Evolutionary conservation across 305 asterid species (phyloP), one percentile per base, ranked within the genome.

Genomic region (Solanum hybrid): DNA sequence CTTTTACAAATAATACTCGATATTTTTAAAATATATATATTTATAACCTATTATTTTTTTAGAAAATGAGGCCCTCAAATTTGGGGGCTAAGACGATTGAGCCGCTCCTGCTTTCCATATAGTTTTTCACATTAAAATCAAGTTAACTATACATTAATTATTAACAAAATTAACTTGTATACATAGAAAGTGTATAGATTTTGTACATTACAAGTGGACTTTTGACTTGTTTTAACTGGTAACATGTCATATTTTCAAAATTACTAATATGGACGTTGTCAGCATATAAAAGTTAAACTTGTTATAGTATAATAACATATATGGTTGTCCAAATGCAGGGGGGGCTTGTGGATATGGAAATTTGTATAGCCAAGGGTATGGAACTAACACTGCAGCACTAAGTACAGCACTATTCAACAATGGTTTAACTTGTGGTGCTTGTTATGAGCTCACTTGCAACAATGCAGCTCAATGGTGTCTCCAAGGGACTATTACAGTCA

Each of bases 321-420:
- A 84, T 57, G 73, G 36, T 76, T 82, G 37, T 16, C 10, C n/a
- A 77, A 57, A 46, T 91, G 92, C 89, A 95, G 98, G 98, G 20
- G 99, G 99, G 42, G 99, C 99, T 26, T 96, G 98, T 91, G 99
- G 99, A 39, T 96, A 96, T 89, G 99, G 99, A 3, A 96, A 96
- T 82, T 92, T 96, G 91, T 95, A 96, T 86, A 93, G 97, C 90
- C 93, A 91, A 67, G 99, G 99, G 12, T 96, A 96, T 46, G 98
- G 98, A 33, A 96, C 96, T n/a, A 93, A 94, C 93, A 96, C 98
- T 4, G 99, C 99, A 31, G 99, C 99, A 6, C 94, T 96, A 5
- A 96, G 99, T 86, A 95, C 98, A 12, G 97, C 97, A 67, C 93
- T 96, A 22, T 96, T 95, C 94, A 95, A 96, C 95, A 95, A 93